A percentile compares a stretch with the other conserved stretches of the same genome.
Conservation (phyloP, 140 eudicot genomes). For the Anethum foeniculum region DNA sequence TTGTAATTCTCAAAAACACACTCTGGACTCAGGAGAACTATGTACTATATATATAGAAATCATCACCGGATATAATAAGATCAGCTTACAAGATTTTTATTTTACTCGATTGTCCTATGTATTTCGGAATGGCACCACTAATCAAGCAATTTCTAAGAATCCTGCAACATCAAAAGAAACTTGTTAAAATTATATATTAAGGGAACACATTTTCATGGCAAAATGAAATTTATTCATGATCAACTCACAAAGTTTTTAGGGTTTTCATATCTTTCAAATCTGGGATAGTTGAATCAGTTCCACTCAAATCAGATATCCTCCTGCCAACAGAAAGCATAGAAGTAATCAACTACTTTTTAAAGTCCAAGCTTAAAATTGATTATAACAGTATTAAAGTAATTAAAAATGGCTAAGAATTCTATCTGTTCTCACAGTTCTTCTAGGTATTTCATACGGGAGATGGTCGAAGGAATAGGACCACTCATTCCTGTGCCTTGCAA, state of each 20-base stretch:
- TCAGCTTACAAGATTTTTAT: slow-evolving; percentile 22
- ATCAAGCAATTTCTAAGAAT: slow-evolving; percentile 54
- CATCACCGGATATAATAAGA: background rate
- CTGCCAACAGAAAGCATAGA: slow-evolving; percentile 30
- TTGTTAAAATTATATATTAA: background rate
- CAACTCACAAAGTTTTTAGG: slow-evolving; percentile 41
- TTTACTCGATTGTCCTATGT: background rate
- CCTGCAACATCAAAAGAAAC: slow-evolving; percentile 21
- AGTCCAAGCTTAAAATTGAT: background rate
- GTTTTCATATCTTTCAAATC: slow-evolving; percentile 27
- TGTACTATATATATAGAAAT: background rate
- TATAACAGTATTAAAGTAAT: background rate
- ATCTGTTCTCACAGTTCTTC: slow-evolving; percentile 49
- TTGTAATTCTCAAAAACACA: background rate
- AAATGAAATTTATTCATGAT: background rate
- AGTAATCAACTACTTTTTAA: slow-evolving; percentile 12
- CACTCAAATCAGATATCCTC: slow-evolving; percentile 65
- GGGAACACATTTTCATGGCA: background rate
- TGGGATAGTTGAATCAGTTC: slow-evolving; percentile 40
- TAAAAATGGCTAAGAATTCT: slow-evolving; percentile 21
- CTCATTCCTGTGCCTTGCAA: slow-evolving; percentile 72
- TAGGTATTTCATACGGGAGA: slow-evolving; percentile 42
- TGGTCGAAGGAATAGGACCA: slow-evolving; percentile 65
- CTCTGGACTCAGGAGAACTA: background rate
- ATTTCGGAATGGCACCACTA: slow-evolving; percentile 47